Evolutionary conservation across 441 rosid species (phyloP), one percentile per base, ranked within the genome.

Genomic region (Erodium chrysanthum): DNA sequence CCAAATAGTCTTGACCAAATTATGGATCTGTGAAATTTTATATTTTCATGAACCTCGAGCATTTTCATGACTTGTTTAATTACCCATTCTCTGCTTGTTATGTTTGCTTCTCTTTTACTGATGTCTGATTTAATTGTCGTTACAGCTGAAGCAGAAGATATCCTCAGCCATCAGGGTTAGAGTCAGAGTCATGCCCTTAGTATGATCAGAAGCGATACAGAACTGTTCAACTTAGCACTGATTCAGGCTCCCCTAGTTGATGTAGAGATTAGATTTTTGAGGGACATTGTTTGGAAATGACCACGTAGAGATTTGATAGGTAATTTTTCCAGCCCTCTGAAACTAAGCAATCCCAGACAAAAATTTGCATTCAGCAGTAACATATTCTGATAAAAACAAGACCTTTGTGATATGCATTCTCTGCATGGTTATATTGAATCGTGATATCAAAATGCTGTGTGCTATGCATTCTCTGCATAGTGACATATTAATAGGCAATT

Each of bases 231-330:
- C 66, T 81, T 94, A 83, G 76, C 78, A 69, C 37, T 91, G 69
- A 84, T 91, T 76, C 73, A 86, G 77, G 92, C 93, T 54, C 98
- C 97, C 15, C 73, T 93, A 59, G 96, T 93, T 12, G 98, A 93
- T 68, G 85, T 88, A 67, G 98, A 93, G 87, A 93, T 93, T 73
- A 85, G 79, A 71, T 91, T 93, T 72, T 56, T 93, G 77, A 96
- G 98, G 3, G 92, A 93, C 74, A 89, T 88, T 17, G 64, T 93
- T 54, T 93, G 98, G 98, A 93, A 86, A 84, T 93, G 80, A 89
- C 48, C 35, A 22, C 71, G 6, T 27, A 33, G 17, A 50, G 22
- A 17, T 17, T 6, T 17, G 22, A 15, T 17, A 20, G 25, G 25
- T 54, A 52, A 52, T 22, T 52, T 52, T 18, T 54, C 61, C 14